Conservation (phyloP, 495 filamentous ascomycete genomes). For the Aspergillus bridgeri region DNA sequence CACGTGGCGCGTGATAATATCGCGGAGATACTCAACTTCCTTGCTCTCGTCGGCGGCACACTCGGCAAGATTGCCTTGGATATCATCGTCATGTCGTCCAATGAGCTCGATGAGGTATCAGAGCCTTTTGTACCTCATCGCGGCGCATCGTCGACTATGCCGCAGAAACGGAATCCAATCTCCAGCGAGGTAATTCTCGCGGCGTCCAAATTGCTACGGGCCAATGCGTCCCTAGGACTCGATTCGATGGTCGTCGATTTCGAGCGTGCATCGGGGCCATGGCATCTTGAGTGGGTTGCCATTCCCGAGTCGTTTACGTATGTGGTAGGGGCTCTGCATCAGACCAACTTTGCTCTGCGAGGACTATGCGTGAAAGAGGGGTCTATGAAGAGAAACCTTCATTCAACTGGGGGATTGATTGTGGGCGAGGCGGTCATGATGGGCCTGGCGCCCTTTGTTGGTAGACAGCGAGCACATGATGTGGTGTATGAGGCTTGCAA, state of each 20-base stretch:
- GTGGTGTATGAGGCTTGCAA: constrained; percentile 47
- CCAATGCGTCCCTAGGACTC: constrained; percentile 36
- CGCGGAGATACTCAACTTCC: constrained; percentile 42
- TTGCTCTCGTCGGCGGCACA: constrained; percentile 43
- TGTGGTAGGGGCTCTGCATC: constrained; percentile 38
- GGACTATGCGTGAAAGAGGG: constrained; percentile 42
- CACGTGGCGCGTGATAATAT: constrained; percentile 41
- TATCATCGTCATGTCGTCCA: constrained; percentile 49
- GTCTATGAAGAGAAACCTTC: constrained; percentile 40
- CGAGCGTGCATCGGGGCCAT: constrained; percentile 46
- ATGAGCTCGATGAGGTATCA: constrained; percentile 44
- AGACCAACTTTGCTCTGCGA: constrained; percentile 38
- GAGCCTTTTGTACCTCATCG: constrained; percentile 50
- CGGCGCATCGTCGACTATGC: constrained; percentile 49
- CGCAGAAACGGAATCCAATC: constrained; percentile 51
- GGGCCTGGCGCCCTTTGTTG: constrained; percentile 40
- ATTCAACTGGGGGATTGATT: constrained; percentile 41
- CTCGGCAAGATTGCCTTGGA: constrained; percentile 49
- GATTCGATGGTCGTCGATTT: constrained; percentile 50
- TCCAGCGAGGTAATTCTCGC: constrained; percentile 47
- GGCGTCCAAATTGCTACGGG: constrained; percentile 42
- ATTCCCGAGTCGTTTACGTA: constrained; percentile 45
- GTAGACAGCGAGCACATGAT: constrained; percentile 45
- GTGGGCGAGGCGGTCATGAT: constrained; percentile 53
- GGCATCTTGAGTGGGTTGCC: constrained; percentile 49